Percentiles rank a stretch among this genome's conserved stretches.
These are phyloP conservation scores for Geotrichum fermentans DNA, from an alignment of 1,139 yeast species.

Conservation along the genomic window DNA sequence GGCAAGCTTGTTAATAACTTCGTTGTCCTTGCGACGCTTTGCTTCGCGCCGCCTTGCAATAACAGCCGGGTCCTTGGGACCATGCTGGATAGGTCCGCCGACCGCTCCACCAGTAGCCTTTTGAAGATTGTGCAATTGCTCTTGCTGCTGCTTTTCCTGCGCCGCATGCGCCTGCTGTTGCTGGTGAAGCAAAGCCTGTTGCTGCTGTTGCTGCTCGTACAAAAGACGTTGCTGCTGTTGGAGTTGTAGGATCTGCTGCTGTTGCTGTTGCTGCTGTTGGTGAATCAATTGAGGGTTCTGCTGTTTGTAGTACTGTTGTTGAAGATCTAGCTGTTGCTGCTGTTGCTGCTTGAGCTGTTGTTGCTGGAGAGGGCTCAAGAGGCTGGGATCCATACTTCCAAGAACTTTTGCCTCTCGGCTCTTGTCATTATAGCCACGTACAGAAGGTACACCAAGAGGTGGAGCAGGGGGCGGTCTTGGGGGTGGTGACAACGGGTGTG, in stretches of 20 bases:
- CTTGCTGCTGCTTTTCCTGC: conserved; percentile 26
- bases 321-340: conserved; percentile 11
- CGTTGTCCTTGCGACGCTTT: conserved; percentile 61
- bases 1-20: conserved; percentile 62
- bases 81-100: conserved; percentile 25
- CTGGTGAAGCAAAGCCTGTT: conserved; percentile 23
- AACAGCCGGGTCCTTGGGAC: conserved; percentile 38
- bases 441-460: conserved; percentile 38
- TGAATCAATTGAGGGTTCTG: conserved; percentile 25
- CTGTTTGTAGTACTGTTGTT: conserved; percentile 22
- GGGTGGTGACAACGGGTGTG: conserved; percentile 36
- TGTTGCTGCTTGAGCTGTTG: conserved; percentile 17
- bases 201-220: conserved; percentile 20
- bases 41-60: conserved; percentile 69
- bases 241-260: background rate
- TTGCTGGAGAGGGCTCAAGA: conserved; percentile 18
- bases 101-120: conserved; percentile 33
- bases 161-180: conserved; percentile 25
- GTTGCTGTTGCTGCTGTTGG: conserved; percentile 23
- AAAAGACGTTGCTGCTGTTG: conserved; percentile 18
- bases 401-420: conserved; percentile 16
- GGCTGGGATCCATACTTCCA: conserved; percentile 13
- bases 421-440: conserved; percentile 26
- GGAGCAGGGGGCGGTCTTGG: conserved; percentile 43
- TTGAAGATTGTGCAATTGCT: conserved; percentile 33